phyloP scores from a whole-genome alignment of 2,329 filamentous ascomycete genomes.

The Ascocoryne sarcoides region DNA sequence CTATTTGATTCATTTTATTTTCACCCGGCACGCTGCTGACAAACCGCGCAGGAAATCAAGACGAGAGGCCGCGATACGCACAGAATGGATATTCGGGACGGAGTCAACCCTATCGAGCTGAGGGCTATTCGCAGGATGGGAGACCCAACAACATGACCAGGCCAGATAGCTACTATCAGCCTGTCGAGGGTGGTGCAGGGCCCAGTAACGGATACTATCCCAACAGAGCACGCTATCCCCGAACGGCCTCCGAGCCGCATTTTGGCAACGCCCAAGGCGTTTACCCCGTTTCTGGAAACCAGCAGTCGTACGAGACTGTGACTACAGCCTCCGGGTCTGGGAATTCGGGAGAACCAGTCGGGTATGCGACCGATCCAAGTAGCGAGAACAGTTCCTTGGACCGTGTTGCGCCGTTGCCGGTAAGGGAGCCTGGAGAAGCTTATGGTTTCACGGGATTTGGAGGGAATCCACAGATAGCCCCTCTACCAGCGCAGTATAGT shows the following conservation, averaged over 20 bases:
- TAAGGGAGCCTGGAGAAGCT: conserved; percentile 49
- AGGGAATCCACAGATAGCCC: conserved; percentile 31
- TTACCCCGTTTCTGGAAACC: conserved; percentile 23
- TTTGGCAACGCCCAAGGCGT: conserved; percentile 23
- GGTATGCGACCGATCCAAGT: conserved; percentile 76
- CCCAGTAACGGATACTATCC: conserved; percentile 27
- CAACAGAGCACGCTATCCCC: conserved; percentile 26
- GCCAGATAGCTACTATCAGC: conserved; percentile 36
- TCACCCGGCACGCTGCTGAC: conserved; percentile 10
- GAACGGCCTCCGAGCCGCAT: conserved; percentile 26
- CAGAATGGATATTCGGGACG: conserved; percentile 30
- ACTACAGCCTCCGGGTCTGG: conserved; percentile 65
- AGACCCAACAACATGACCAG: conserved; percentile 31
- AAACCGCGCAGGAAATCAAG: conserved; percentile 24
- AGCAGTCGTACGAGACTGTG: conserved; percentile 71
- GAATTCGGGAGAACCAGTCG: conserved; percentile 63
- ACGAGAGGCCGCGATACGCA: conserved; percentile 23
- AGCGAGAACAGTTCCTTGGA: conserved; percentile 91
- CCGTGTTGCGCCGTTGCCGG: conserved; percentile 50
- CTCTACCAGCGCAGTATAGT: conserved; percentile 28
- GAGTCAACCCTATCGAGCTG: conserved; percentile 20
- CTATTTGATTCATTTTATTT: too few species aligned
- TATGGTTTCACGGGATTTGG: conserved; percentile 51
- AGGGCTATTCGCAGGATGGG: conserved; percentile 21
- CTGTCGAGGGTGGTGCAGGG: conserved; percentile 20